Base-by-base conservation (phyloP, 768 basidiomycete species). In the Pilatotrama ljubarskyi region DNA sequence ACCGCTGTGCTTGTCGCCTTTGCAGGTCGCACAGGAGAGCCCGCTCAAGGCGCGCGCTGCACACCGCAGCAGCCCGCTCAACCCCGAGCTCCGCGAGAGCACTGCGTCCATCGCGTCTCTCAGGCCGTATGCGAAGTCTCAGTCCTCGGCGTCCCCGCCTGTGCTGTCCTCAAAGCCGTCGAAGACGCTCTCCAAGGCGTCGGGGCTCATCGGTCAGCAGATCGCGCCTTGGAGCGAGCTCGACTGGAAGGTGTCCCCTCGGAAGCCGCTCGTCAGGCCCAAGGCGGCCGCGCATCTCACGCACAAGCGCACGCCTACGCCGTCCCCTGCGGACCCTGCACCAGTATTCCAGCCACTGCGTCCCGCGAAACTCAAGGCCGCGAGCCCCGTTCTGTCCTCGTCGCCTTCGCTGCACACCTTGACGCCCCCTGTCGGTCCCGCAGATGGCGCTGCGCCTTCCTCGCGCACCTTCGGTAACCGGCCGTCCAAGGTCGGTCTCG, bases 161-260 rank as follows among this genome's bases (percentile, higher is more conserved):
- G 41, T 43, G 22, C 32, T 53, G 8, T 14, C 60, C 15, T 35
- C 53, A 3, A 37, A 25, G 18, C 38, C 51, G 7, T 48, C 63
- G 20, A 46, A 61, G 42, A 59, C 59, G 37, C 40, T 55, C 0
- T 24, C 52, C 9, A 59, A 64, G 14, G 55, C 46, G 3, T 47
- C 58, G 35, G 20, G 26, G 17, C 63, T 68, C 36, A 64, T 75
- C 40, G 84, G 82, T 0, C 80, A 82, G 68, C 84, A 80, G 56
- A 90, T 90, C 49, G 79, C 82, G 0, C 86, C 87, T 0, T 89
- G 86, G 86, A 74, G 82, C 0, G 75, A 76, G 7, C 70, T 86
- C 6, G 74, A 78, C 38, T 68, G 70, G 63, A 62, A 74, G 6
- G 73, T 77, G 3, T 77, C 79, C 1, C 78, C 77, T 11, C 71